These are phyloP conservation scores for Diplodia corticola DNA, from an alignment of 2,329 filamentous ascomycete genomes.

Conservation along the genomic window DNA sequence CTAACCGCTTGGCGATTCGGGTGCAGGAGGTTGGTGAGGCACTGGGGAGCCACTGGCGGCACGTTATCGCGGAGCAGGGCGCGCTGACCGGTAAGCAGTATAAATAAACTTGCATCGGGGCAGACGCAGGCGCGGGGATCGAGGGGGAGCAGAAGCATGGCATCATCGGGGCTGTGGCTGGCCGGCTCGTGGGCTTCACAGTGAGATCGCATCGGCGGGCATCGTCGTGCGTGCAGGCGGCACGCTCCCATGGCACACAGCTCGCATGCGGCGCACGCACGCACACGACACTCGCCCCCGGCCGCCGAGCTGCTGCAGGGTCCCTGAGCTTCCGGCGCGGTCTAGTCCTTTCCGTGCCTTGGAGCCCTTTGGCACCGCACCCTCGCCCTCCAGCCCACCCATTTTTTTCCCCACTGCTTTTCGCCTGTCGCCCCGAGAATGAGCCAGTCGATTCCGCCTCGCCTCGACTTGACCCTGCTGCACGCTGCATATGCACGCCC, in stretches of 20 bases:
- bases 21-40: not conserved
- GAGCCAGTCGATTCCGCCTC: slow-evolving; percentile 13
- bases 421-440: not conserved
- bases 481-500: slow-evolving; percentile 15
- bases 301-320: slow-evolving; percentile 10
- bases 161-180: slow-evolving; percentile 2
- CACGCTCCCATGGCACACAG: not conserved
- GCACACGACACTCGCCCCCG: not conserved
- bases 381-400: not conserved
- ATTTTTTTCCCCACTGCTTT: not conserved
- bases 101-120: slow-evolving; percentile 16
- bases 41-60: not conserved
- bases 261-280: not conserved
- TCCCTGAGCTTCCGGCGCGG: not conserved
- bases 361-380: too few species aligned
- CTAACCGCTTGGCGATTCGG: slow-evolving; percentile 7
- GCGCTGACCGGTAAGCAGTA: slow-evolving; percentile 15
- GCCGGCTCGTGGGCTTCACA: not conserved
- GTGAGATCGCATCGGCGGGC: slow-evolving; percentile 19
- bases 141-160: not conserved
- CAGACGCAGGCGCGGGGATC: slow-evolving; percentile 5
- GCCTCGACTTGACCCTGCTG: slow-evolving; percentile 17
- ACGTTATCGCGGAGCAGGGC: not conserved
- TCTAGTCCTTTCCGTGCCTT: slow-evolving; percentile 4
- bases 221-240: not conserved